These are phyloP conservation scores for Cryptococcus sp. DNA, from an alignment of 1,284 basidiomycete species.

Conservation along the genomic window DNA sequence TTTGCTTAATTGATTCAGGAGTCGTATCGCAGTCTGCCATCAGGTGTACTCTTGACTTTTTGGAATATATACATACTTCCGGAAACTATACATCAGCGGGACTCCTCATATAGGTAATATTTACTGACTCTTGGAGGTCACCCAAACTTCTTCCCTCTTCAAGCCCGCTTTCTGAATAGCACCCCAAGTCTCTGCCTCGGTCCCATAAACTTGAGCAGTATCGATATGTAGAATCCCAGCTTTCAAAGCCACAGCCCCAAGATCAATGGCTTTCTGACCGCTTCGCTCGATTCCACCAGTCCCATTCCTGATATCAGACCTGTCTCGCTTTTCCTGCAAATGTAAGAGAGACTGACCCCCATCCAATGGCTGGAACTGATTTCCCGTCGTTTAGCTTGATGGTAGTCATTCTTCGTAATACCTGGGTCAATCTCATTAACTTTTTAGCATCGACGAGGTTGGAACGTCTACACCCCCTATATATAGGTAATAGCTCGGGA, in stretches of 20 bases:
- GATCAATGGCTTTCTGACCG: constrained; percentile 3
- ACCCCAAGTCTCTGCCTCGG: constrained; percentile 47
- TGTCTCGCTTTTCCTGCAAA: neutral
- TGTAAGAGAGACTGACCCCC: constrained; percentile 17
- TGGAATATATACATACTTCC: neutral
- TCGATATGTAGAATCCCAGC: constrained; percentile 44
- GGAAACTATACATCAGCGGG: neutral
- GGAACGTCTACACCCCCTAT: too few relatives aligned
- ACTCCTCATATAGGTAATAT: neutral
- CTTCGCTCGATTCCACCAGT: constrained; percentile 6
- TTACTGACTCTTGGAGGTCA: constrained; percentile 53
- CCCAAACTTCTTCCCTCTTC: constrained; percentile 49
- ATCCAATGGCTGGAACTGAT: constrained; percentile 31
- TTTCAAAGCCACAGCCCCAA: constrained; percentile 26
- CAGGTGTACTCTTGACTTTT: neutral
- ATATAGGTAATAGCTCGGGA: too few relatives aligned
- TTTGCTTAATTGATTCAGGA: constrained; percentile 16
- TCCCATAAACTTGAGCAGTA: constrained; percentile 41
- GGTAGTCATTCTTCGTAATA: constrained; percentile 9
- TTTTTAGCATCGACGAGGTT: too few relatives aligned
- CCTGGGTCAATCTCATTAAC: neutral
- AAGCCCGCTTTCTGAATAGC: constrained; percentile 48
- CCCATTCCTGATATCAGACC: constrained; percentile 9
- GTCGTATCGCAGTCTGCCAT: constrained; percentile 55
- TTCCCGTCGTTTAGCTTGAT: constrained; percentile 36